Conservation (phyloP, 2,329 filamentous ascomycete genomes). For the Helotiales sp. region DNA sequence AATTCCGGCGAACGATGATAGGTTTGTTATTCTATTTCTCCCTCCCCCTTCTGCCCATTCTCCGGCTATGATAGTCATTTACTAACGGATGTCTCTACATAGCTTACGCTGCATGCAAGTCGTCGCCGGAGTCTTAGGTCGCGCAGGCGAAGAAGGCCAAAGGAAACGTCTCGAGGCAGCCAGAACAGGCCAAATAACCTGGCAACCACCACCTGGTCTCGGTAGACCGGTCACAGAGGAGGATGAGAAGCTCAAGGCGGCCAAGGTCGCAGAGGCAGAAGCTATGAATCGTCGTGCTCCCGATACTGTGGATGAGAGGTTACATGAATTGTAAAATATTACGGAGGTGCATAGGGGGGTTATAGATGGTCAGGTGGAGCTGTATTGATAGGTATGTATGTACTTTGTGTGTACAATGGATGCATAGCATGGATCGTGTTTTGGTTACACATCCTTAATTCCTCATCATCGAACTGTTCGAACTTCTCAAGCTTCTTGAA, state of each 20-base stretch:
- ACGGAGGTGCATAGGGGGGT: not conserved
- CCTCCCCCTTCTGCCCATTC: not conserved
- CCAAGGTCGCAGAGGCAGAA: not conserved
- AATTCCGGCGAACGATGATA: conserved; percentile 96
- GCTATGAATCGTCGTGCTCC: not conserved
- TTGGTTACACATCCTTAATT: not conserved
- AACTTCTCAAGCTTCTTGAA: not conserved
- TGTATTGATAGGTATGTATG: conserved; percentile 15
- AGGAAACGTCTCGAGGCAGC: conserved; percentile 68
- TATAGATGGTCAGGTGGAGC: not conserved
- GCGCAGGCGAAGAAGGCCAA: conserved; percentile 81
- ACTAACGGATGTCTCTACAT: conserved; percentile 36
- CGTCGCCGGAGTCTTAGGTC: conserved; percentile 83
- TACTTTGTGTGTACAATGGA: conserved; percentile 5
- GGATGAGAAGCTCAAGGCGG: conserved; percentile 6
- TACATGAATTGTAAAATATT: conserved; percentile 3
- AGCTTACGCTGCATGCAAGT: conserved; percentile 83
- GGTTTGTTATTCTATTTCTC: conserved; percentile 53
- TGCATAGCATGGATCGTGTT: not conserved
- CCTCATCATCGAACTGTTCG: too few relatives aligned
- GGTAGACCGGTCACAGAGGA: conserved; percentile 30
- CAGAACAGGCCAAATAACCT: conserved; percentile 65
- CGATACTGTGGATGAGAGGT: not conserved
- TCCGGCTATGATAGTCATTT: conserved; percentile 3
- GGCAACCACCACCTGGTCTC: conserved; percentile 49